Evolutionary conservation across 192 early-diverging fungal genomes (phyloP).

Genomic region (Coemansia sp.): DNA sequence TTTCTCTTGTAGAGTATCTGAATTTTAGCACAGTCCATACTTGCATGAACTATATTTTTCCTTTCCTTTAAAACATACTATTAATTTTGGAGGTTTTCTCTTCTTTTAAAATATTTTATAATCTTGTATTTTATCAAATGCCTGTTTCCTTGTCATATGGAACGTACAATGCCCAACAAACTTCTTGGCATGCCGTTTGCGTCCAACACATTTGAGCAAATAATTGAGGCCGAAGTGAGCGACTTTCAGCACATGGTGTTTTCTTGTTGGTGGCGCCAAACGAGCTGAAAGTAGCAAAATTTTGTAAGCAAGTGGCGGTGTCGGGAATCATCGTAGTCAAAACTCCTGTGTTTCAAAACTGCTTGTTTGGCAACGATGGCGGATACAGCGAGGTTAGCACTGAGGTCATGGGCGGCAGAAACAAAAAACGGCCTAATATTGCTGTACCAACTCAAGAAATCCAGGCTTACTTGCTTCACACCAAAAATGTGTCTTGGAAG

Average conservation of each 20-base stretch:
- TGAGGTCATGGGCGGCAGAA: constrained; percentile 30
- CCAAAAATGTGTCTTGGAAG: neutral
- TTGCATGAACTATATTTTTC: too few relatives aligned
- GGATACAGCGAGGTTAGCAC: neutral
- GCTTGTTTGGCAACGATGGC: neutral
- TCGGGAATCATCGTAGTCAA: constrained; percentile 11
- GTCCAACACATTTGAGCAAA: constrained; percentile 18
- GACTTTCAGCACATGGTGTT: constrained; percentile 28
- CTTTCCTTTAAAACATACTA: neutral
- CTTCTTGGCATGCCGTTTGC: constrained; percentile 8
- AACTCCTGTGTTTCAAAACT: neutral
- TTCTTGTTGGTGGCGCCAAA: constrained; percentile 23
- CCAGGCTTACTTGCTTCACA: neutral
- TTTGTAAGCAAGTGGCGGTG: constrained; percentile 9
- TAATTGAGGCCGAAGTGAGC: constrained; percentile 15
- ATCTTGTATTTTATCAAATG: too few relatives aligned
- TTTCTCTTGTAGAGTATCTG: too few relatives aligned
- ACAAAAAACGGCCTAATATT: constrained; percentile 33
- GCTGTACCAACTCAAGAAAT: constrained; percentile 19
- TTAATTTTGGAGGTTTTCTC: too few relatives aligned
- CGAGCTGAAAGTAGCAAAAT: constrained; percentile 9
- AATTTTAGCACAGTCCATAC: too few relatives aligned
- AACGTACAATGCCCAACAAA: too few relatives aligned
- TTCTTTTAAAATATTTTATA: too few relatives aligned
- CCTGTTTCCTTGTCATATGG: too few relatives aligned